Base-by-base conservation (phyloP, 1,284 basidiomycete species). In the Ustilago bromivora region DNA sequence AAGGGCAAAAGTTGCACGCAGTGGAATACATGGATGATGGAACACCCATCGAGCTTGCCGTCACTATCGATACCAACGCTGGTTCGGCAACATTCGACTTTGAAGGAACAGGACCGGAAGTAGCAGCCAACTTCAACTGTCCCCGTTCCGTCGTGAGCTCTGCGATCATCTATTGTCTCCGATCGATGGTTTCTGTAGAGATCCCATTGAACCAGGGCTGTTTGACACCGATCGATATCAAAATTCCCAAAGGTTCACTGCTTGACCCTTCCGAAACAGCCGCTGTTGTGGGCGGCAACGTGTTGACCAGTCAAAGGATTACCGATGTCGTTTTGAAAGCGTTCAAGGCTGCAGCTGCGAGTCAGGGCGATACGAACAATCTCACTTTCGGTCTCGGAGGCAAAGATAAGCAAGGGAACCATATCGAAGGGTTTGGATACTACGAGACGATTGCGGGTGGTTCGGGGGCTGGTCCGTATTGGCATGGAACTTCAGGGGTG, bases 391-490 rank as follows among this genome's bases (percentile, higher is more conserved):
- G 94, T 12, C 89, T 91, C 0, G 94, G 94, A 28, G 94, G 94
- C 6, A 95, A 95, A 86, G 92, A 93, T 83, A 90, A 90, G 76
- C 89, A 93, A 1, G 95, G 94, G 0, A 91, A 90, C 90, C 76
- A 89, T 90, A 71, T 90, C 23, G 83, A 91, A 46, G 95, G 95
- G 17, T 98, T 94, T 92, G 96, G 96, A 1, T 97, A 96, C 87
- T 97, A 97, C 86, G 95, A 97, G 92, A 96, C 94, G 0, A 96
- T 98, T 65, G 94, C 93, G 9, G 96, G 96, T 12, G 96, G 96
- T 4, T 81, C 92, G 6, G 96, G 96, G 3, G 95, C 96, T 0
- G 96, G 96, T 0, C 93, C 94, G 1, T 88, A 88, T 7, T 98
- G 95, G 95, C 91, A 96, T 80, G 96, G 96, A 3, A 87, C 86